Evolutionary conservation across 75 land plant species (phyloP).

Genomic region (Pinus taeda): DNA sequence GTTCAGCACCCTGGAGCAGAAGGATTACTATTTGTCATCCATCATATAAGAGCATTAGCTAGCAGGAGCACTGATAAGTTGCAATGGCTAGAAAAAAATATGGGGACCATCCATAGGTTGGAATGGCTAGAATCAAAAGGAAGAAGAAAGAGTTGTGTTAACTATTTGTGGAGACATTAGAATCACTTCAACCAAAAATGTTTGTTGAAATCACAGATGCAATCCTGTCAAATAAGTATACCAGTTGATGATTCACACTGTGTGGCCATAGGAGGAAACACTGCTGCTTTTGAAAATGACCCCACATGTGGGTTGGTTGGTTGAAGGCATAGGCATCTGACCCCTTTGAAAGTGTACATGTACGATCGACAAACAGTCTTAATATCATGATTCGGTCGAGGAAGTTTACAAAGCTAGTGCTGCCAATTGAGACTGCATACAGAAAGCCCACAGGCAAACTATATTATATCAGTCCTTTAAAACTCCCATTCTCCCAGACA

Average conservation of each 20-base stretch:
- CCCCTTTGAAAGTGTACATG: slow-evolving; percentile 76
- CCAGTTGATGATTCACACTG: slow-evolving; percentile 39
- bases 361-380: slow-evolving; percentile 84
- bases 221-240: not conserved
- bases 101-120: slow-evolving; percentile 34
- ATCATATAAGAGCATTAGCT: slow-evolving; percentile 76
- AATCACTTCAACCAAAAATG: too few relatives aligned
- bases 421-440: slow-evolving; percentile 86
- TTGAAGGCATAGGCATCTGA: slow-evolving; percentile 58
- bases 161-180: too few relatives aligned
- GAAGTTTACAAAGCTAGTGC: slow-evolving; percentile 88
- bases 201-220: not conserved
- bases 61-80: slow-evolving; percentile 68
- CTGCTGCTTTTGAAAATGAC: slow-evolving; percentile 59
- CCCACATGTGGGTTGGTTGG: slow-evolving; percentile 66
- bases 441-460: slow-evolving; percentile 2
- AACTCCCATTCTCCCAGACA: not conserved
- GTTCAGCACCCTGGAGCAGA: slow-evolving; percentile 58
- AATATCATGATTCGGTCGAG: slow-evolving; percentile 83
- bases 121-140: slow-evolving; percentile 47
- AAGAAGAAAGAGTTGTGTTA: too few relatives aligned
- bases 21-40: slow-evolving; percentile 83
- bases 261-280: slow-evolving; percentile 74
- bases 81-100: slow-evolving; percentile 53
- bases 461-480: not conserved